phyloP scores from a whole-genome alignment of 768 basidiomycete genomes.

The Podaxis sp. region DNA sequence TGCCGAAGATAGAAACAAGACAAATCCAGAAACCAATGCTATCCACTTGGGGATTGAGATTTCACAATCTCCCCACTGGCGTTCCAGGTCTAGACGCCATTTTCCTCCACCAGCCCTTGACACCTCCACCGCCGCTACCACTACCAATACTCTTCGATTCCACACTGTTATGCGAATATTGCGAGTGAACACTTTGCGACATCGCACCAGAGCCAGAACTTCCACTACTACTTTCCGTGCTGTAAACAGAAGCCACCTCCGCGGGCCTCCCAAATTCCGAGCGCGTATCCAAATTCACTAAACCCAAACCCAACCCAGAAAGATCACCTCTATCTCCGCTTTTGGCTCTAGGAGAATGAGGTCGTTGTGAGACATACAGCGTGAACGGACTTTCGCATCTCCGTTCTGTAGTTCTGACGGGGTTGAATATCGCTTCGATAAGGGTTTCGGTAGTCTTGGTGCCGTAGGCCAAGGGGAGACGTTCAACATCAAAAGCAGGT shows the following conservation, averaged over 20 bases:
- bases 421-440: conserved; percentile 82
- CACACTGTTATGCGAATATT: not conserved
- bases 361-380: conserved; percentile 29
- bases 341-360: not conserved
- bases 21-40: not conserved
- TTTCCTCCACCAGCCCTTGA: conserved; percentile 24
- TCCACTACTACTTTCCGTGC: conserved; percentile 24
- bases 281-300: conserved; percentile 7
- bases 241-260: conserved; percentile 10
- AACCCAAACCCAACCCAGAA: conserved; percentile 10
- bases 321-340: not conserved
- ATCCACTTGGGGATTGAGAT: not conserved
- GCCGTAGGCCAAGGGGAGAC: conserved; percentile 54
- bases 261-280: conserved; percentile 1
- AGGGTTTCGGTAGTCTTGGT: conserved; percentile 68
- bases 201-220: conserved; percentile 18
- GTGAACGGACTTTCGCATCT: conserved; percentile 43
- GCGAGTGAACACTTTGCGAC: conserved; percentile 10
- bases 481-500: conserved; percentile 35
- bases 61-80: conserved; percentile 1
- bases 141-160: conserved; percentile 6
- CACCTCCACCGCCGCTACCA: conserved; percentile 7
- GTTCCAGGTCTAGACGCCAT: conserved; percentile 21
- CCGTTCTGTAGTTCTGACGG: conserved; percentile 46
- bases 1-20: not conserved